These are phyloP conservation scores for Rubroshorea leprosula DNA, from an alignment of 345 rosid species.

Conservation along the genomic window DNA sequence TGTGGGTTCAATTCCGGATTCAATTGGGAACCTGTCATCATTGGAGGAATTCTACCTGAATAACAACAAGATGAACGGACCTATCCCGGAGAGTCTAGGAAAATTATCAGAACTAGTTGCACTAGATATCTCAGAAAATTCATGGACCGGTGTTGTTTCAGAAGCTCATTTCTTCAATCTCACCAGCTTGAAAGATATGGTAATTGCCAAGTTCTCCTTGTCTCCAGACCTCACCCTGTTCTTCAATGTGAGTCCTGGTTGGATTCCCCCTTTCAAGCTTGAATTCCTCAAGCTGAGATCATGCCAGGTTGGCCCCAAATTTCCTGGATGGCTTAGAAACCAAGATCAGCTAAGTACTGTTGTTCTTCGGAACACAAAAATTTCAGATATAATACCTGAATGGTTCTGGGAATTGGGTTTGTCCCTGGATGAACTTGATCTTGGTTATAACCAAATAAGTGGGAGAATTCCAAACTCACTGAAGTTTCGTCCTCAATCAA, in stretches of 20 bases:
- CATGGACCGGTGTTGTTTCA: constrained; percentile 15
- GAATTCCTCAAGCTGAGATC: constrained; percentile 11
- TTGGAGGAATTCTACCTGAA: constrained; percentile 10
- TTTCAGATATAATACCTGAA: constrained; percentile 9
- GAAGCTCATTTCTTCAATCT: constrained; percentile 22
- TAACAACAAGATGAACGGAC: constrained; percentile 16
- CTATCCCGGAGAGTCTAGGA: constrained; percentile 20
- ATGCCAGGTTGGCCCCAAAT: constrained; percentile 20
- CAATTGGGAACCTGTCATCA: constrained; percentile 18
- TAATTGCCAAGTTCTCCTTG: background rate
- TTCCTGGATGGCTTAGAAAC: constrained; percentile 23
- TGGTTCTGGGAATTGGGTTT: constrained; percentile 22
- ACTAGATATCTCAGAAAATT: constrained; percentile 11
- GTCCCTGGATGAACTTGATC: constrained; percentile 1
- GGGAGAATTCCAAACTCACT: constrained; percentile 10
- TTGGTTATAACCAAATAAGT: constrained; percentile 13
- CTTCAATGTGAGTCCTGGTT: constrained; percentile 10
- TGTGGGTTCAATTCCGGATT: constrained; percentile 20
- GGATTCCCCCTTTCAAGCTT: constrained; percentile 29
- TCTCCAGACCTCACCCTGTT: constrained; percentile 3
- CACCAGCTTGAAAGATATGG: constrained; percentile 11
- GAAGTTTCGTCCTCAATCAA: background rate
- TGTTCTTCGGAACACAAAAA: constrained; percentile 1
- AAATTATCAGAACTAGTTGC: constrained; percentile 11
- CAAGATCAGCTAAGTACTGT: constrained; percentile 11